Base-by-base conservation (phyloP, 2,329 filamentous ascomycete species). In the Paecilomyces fulvus region DNA sequence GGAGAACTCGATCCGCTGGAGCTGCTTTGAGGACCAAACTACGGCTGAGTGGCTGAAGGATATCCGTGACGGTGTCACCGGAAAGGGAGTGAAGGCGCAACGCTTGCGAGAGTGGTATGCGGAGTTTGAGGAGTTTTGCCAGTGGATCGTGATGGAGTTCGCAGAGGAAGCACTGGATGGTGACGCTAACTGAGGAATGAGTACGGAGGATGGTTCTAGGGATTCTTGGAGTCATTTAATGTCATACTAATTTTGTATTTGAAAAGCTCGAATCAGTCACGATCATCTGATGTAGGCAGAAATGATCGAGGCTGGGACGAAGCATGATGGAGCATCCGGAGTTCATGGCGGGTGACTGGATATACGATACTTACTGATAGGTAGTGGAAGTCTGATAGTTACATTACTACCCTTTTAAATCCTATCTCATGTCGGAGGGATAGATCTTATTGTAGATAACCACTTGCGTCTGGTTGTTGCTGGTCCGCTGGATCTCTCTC, bases 1-100 rank as follows among this genome's bases (percentile, higher is more conserved):
- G 0, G 91, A 97, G 79, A 97, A 96, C 68, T 95, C 90, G 62
- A 85, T 97, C 49, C 82, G 89, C 46, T 97, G 90, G 90, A 87
- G 90, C 8, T 88, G 87, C 21, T 95, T 92, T 64, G 90, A 95
- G 68, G 91, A 96, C 63, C 84, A 90, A 69, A 80, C 74, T 20
- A 72, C 81, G 10, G 81, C 84, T 7, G 83, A 86, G 50, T 96
- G 92, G 90, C 72, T 80, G 21, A 79, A 82, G 55, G 88, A 85
- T 55, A 80, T 96, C 61, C 86, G 83, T 57, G 84, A 88, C 60
- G 92, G 90, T 0, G 85, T 86, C 49, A 76, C 87, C 59, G 92
- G 90, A 1, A 77, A 78, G 51, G 84, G 89, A 0, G 63, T 87
- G 54, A 87, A 94, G 69, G 89, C 89, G 0, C 69, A 84, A 69